phyloP scores from a whole-genome alignment of 2,329 filamentous ascomycete species.

The Juglanconis juglandina region DNA sequence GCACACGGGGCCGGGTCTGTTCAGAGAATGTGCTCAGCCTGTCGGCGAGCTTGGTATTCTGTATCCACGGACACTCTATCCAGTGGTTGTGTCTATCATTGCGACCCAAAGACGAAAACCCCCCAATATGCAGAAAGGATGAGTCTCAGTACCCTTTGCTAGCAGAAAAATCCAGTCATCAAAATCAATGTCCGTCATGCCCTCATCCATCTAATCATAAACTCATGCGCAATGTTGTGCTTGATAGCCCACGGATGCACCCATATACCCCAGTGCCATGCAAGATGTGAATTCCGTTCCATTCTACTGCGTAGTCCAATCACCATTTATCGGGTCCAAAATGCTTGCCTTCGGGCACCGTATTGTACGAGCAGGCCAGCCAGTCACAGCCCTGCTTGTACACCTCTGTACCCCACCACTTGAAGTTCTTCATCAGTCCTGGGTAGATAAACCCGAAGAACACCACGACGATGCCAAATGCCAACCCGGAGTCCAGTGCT shows the following conservation, averaged over 20 bases:
- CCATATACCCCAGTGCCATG: not conserved
- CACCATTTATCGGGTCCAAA: conserved; percentile 66
- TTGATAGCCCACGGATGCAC: not conserved
- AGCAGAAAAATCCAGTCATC: not conserved
- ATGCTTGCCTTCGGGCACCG: conserved; percentile 57
- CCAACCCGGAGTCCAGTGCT: conserved; percentile 77
- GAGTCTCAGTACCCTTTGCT: not conserved
- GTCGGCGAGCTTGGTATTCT: not conserved
- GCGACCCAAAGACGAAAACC: not conserved
- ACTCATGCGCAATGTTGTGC: not conserved
- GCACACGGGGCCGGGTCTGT: no score
- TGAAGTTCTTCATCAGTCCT: conserved; percentile 67
- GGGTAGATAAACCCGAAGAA: conserved; percentile 88
- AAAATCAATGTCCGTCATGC: not conserved
- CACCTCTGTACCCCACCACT: conserved; percentile 86
- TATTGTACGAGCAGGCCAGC: conserved; percentile 71
- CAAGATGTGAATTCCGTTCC: not conserved
- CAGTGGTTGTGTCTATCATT: conserved; percentile 1
- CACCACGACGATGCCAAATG: conserved; percentile 76
- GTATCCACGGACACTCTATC: not conserved
- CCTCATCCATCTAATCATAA: conserved; percentile 4
- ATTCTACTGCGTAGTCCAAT: conserved; percentile 1
- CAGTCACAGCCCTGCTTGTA: conserved; percentile 84
- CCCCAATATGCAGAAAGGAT: not conserved
- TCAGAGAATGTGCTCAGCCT: not conserved